These are phyloP conservation scores for Hymenoscyphus albidus DNA, from an alignment of 2,329 filamentous ascomycete genomes.

Conservation along the genomic window DNA sequence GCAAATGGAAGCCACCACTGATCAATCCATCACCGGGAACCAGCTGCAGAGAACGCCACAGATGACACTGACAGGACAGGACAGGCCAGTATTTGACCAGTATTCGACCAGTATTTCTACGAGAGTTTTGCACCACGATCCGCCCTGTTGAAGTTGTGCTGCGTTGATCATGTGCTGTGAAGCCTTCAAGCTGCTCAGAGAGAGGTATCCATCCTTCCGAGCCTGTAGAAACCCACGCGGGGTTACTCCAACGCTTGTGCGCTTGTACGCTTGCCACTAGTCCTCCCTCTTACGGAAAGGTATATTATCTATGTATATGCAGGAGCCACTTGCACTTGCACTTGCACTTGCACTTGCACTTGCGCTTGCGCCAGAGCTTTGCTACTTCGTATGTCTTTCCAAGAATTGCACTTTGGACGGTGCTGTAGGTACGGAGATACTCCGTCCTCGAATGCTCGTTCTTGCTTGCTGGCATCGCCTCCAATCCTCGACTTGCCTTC, in stretches of 20 bases:
- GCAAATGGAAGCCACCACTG: not conserved
- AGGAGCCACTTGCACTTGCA: not conserved
- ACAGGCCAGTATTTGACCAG: not conserved
- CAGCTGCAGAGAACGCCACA: slow-evolving; percentile 5
- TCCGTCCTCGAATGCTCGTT: not conserved
- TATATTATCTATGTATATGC: not conserved
- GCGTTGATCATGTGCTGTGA: not conserved
- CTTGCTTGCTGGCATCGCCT: not conserved
- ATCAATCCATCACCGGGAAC: slow-evolving; percentile 7
- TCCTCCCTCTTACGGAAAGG: slow-evolving; percentile 3
- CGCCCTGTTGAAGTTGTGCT: not conserved
- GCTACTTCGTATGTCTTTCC: not conserved
- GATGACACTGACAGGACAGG: too few relatives aligned
- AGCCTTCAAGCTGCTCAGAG: not conserved
- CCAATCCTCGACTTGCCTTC: not conserved
- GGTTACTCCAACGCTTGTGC: not conserved
- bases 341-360: not conserved
- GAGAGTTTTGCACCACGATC: not conserved
- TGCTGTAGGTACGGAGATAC: too few relatives aligned
- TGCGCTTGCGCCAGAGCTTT: too few relatives aligned
- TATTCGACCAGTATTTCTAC: too few relatives aligned
- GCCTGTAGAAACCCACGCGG: not conserved
- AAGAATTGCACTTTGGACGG: not conserved
- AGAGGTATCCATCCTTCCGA: not conserved
- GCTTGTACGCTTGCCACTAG: not conserved